These are phyloP conservation scores for Saitozyma sp. DNA, from an alignment of 768 basidiomycete genomes.

Conservation along the genomic window DNA sequence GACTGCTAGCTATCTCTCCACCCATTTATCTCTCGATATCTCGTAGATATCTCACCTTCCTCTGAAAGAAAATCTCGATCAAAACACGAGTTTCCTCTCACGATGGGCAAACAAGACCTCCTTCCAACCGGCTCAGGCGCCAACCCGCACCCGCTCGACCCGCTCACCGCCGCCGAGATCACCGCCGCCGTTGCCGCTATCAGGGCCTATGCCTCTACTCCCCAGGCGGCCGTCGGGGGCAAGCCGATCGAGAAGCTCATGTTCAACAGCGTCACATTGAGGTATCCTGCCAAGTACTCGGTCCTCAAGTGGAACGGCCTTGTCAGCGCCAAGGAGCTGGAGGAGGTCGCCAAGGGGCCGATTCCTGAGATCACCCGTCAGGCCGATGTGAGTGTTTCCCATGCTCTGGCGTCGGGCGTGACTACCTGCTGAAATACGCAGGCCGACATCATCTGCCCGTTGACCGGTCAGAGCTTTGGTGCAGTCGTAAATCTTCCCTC, in stretches of 20 bases:
- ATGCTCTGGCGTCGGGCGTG: slow-evolving; percentile 58
- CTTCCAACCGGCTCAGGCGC: no score
- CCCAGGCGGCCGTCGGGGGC: neutral
- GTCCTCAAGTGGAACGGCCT: slow-evolving; percentile 31
- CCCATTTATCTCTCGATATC: no score
- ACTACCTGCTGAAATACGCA: slow-evolving; percentile 45
- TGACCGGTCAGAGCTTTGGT: no score
- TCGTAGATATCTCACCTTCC: no score
- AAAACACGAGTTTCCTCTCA: no score
- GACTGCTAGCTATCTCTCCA: no score
- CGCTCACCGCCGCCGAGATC: slow-evolving; percentile 22
- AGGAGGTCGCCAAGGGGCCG: slow-evolving; percentile 5
- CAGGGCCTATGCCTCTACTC: neutral
- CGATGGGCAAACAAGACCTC: no score
- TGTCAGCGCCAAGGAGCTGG: slow-evolving; percentile 24
- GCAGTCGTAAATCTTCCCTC: no score
- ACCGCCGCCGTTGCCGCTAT: slow-evolving; percentile 17
- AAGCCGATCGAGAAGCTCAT: slow-evolving; percentile 19
- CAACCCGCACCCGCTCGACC: slow-evolving; percentile 23
- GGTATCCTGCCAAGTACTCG: slow-evolving; percentile 22
- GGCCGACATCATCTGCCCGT: slow-evolving; percentile 50
- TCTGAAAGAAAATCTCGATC: no score
- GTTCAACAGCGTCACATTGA: slow-evolving; percentile 25
- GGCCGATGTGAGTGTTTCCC: slow-evolving; percentile 34
- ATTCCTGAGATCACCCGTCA: slow-evolving; percentile 18